phyloP scores from a whole-genome alignment of 2,329 filamentous ascomycete species.

The Coniochaeta sp. region DNA sequence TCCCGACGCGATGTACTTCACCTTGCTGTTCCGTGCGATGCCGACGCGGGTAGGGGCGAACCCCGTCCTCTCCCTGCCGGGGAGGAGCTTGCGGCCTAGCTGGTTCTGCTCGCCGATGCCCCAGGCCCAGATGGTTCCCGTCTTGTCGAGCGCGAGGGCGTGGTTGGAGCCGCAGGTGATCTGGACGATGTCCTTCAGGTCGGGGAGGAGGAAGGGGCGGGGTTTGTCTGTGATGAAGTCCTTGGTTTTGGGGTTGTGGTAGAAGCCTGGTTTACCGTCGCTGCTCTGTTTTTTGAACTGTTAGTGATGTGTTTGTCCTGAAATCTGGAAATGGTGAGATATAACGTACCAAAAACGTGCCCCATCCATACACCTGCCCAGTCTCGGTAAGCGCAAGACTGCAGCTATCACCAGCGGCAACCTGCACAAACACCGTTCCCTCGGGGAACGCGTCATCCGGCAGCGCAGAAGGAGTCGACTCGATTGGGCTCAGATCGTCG shows the following conservation, averaged over 20 bases:
- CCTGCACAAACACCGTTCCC: conserved; percentile 48
- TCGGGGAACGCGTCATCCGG: conserved; percentile 43
- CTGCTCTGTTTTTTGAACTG: conserved; percentile 7
- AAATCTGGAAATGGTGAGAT: not conserved
- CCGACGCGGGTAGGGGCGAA: conserved; percentile 27
- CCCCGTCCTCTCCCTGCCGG: conserved; percentile 2
- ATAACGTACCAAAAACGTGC: conserved; percentile 51
- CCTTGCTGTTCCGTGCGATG: conserved; percentile 8
- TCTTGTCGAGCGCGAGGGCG: conserved; percentile 48
- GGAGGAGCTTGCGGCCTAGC: conserved; percentile 38
- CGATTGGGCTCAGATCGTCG: conserved; percentile 51
- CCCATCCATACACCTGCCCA: conserved; percentile 60
- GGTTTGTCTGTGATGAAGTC: conserved; percentile 11
- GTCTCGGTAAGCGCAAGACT: conserved; percentile 56
- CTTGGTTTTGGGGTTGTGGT: conserved; percentile 10
- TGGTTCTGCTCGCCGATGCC: conserved; percentile 58
- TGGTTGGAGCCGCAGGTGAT: conserved; percentile 52
- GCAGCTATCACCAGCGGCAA: conserved; percentile 53
- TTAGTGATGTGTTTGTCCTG: conserved; percentile 4
- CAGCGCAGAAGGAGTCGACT: conserved; percentile 50
- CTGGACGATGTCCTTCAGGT: conserved; percentile 46
- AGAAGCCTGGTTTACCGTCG: conserved; percentile 11
- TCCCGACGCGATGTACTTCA: conserved; percentile 47
- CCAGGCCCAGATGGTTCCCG: conserved; percentile 56
- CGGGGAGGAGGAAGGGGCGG: conserved; percentile 38